Conservation (phyloP, 116 monocot genomes). For the Papilionanthe hybrid region DNA sequence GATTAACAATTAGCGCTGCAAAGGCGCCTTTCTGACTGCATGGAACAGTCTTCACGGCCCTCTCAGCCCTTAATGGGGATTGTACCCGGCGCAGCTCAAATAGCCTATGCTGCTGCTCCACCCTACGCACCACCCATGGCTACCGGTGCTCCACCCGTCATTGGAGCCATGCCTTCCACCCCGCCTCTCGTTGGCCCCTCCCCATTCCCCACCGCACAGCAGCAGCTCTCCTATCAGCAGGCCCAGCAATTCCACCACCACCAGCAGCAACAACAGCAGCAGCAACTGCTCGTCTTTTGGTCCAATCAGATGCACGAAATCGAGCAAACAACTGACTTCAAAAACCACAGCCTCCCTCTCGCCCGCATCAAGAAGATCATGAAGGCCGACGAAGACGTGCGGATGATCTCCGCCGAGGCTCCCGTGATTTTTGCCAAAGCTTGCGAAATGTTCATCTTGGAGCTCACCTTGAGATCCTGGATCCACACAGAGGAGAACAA, state of each 20-base stretch:
- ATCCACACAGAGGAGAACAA: slow-evolving; percentile 59
- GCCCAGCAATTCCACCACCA: slow-evolving; percentile 26
- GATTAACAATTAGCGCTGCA: background rate
- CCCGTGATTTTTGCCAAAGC: slow-evolving; percentile 53
- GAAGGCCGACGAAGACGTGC: slow-evolving; percentile 57
- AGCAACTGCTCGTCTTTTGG: slow-evolving; percentile 56
- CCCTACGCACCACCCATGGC: slow-evolving; percentile 19
- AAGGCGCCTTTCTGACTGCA: background rate
- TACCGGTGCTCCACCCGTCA: slow-evolving; percentile 14
- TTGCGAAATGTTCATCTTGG: slow-evolving; percentile 53
- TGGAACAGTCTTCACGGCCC: slow-evolving; percentile 34
- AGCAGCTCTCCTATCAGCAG: slow-evolving; percentile 48
- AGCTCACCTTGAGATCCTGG: slow-evolving; percentile 47
- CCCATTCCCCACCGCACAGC: background rate
- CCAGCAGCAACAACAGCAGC: slow-evolving; percentile 35
- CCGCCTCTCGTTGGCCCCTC: background rate
- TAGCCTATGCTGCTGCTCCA: slow-evolving; percentile 29
- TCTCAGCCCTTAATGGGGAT: slow-evolving; percentile 24
- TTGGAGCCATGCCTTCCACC: slow-evolving; percentile 6
- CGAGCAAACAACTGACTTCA: slow-evolving; percentile 42
- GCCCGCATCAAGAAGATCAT: slow-evolving; percentile 64
- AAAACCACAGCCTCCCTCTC: slow-evolving; percentile 50
- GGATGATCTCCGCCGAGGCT: slow-evolving; percentile 49
- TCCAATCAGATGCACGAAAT: slow-evolving; percentile 38
- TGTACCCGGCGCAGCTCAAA: slow-evolving; percentile 21